Evolutionary conservation across 768 basidiomycete species (phyloP).

Genomic region (Suillus weaverae): DNA sequence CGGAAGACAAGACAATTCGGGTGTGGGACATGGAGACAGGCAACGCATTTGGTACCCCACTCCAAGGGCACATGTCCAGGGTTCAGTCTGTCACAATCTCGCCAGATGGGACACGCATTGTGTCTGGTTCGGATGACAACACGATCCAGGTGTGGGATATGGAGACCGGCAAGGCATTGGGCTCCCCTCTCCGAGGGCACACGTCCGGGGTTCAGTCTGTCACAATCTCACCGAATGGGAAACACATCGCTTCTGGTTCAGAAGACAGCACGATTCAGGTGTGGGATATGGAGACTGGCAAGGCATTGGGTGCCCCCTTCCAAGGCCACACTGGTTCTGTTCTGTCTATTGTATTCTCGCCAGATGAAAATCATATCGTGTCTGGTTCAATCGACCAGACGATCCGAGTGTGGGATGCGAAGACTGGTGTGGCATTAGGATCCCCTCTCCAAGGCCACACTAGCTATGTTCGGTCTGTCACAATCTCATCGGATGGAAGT

Average conservation of each 20-base stretch:
- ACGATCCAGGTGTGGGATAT: constrained; percentile 16
- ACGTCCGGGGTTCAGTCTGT: constrained; percentile 13
- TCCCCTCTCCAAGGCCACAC: constrained; percentile 12
- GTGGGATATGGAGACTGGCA: not conserved
- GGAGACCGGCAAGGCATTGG: no score
- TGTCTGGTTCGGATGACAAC: constrained; percentile 14
- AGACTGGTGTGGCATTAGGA: constrained; percentile 17
- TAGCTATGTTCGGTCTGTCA: not conserved
- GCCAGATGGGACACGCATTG: constrained; percentile 8
- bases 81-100: constrained; percentile 5
- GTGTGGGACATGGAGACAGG: constrained; percentile 5
- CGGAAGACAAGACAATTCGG: not conserved
- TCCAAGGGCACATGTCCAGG: constrained; percentile 6
- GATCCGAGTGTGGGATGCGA: constrained; percentile 15
- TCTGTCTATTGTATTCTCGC: not conserved
- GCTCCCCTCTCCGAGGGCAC: not conserved
- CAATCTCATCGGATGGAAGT: not conserved
- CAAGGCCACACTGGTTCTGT: not conserved
- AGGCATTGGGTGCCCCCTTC: not conserved
- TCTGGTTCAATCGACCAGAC: constrained; percentile 7
- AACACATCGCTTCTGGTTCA: constrained; percentile 24
- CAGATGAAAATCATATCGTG: not conserved
- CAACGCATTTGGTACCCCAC: not conserved
- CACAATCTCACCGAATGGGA: constrained; percentile 28
- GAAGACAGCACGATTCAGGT: not conserved